Evolutionary conservation across 2,329 filamentous ascomycete species (phyloP).

Genomic region (Microdochium trichocladiopsis): DNA sequence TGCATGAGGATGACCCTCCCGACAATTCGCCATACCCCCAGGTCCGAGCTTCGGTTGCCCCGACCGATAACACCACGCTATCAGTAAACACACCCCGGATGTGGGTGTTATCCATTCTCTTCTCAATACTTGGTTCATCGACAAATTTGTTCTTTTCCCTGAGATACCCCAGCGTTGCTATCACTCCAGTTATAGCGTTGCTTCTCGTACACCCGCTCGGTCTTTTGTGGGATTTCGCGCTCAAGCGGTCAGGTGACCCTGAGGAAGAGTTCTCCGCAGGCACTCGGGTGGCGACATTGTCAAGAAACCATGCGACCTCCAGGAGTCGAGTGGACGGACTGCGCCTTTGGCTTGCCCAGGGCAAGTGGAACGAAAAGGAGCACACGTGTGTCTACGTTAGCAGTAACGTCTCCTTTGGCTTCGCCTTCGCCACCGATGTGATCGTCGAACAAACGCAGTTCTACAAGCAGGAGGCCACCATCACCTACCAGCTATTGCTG

Average conservation of each 20-base stretch:
- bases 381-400: constrained; percentile 85
- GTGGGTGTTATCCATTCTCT: constrained; percentile 76
- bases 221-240: constrained; percentile 65
- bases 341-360: constrained; percentile 71
- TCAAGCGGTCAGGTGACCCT: constrained; percentile 54
- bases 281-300: constrained; percentile 13
- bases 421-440: constrained; percentile 83
- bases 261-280: constrained; percentile 51
- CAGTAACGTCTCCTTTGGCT: constrained; percentile 84
- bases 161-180: constrained; percentile 83
- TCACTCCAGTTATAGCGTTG: constrained; percentile 82
- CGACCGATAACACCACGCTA: constrained; percentile 67
- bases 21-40: constrained; percentile 73
- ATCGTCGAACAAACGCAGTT: constrained; percentile 88
- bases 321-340: constrained; percentile 32
- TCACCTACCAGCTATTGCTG: constrained; percentile 73
- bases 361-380: constrained; percentile 81
- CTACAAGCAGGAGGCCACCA: constrained; percentile 72
- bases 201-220: constrained; percentile 80
- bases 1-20: constrained; percentile 41
- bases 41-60: constrained; percentile 72
- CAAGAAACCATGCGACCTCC: constrained; percentile 6
- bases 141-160: constrained; percentile 86
- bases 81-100: constrained; percentile 84
- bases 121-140: constrained; percentile 73